These are phyloP conservation scores for Cyberlindnera veronae DNA, from an alignment of 805 yeast genomes.

Conservation along the genomic window DNA sequence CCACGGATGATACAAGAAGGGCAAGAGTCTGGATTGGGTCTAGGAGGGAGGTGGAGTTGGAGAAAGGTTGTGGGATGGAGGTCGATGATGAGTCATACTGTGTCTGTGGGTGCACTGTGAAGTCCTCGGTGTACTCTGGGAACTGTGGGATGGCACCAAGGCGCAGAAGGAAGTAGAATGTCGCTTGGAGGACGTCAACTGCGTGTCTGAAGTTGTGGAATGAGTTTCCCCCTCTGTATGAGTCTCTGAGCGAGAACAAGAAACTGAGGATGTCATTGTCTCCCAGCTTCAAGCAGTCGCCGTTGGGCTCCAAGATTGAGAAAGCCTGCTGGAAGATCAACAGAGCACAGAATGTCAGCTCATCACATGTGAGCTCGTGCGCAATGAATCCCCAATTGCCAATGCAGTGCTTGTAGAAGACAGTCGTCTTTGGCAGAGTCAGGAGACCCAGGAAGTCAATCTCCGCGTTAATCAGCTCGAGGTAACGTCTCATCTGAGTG, in stretches of 20 bases:
- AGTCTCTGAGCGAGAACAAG: conserved; percentile 65
- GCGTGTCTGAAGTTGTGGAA: conserved; percentile 97
- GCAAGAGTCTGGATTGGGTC: conserved; percentile 49
- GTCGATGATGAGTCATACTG: not conserved
- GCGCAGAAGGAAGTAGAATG: conserved; percentile 54
- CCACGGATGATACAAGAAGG: conserved; percentile 76
- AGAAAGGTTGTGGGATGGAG: conserved; percentile 1
- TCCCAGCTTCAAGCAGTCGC: conserved; percentile 14
- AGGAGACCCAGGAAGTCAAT: conserved; percentile 29
- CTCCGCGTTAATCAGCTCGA: conserved; percentile 25
- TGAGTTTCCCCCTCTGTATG: conserved; percentile 81
- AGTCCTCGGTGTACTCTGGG: conserved; percentile 18
- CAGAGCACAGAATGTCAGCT: conserved; percentile 57
- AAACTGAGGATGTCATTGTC: conserved; percentile 54
- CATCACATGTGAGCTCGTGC: conserved; percentile 60
- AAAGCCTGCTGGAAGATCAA: conserved; percentile 49
- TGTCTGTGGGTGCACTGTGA: conserved; percentile 17
- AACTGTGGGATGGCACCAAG: conserved; percentile 26
- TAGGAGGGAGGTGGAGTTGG: conserved; percentile 16
- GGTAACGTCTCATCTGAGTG: conserved; percentile 15
- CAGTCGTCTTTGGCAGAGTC: conserved; percentile 22
- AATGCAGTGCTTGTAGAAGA: conserved; percentile 36
- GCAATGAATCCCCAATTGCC: conserved; percentile 72
- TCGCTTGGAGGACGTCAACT: conserved; percentile 90
- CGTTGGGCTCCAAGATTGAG: conserved; percentile 18